Evolutionary conservation across 441 rosid genomes (phyloP).

Genomic region (Gossypium trilobum): DNA sequence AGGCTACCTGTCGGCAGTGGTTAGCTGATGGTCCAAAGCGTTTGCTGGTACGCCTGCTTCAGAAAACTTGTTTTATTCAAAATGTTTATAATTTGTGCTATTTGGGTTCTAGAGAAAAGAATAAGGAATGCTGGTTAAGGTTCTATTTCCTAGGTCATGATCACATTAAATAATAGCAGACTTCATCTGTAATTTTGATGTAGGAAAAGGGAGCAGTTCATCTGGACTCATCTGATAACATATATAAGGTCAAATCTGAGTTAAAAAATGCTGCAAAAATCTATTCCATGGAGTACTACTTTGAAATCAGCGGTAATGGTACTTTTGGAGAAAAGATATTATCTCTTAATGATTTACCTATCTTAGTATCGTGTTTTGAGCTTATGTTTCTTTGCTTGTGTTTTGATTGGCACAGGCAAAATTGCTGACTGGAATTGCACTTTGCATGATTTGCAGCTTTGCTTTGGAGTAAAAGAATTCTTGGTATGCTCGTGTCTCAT

Average conservation of each 20-base stretch:
- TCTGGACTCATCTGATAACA: slow-evolving; percentile 40
- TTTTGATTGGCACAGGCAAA: slow-evolving; percentile 48
- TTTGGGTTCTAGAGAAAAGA: not conserved
- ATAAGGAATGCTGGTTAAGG: not conserved
- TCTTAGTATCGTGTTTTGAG: not conserved
- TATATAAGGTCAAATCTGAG: slow-evolving; percentile 66
- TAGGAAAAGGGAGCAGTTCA: slow-evolving; percentile 84
- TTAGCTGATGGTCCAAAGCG: slow-evolving; percentile 79
- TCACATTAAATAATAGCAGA: not conserved
- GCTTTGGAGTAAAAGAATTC: slow-evolving; percentile 92
- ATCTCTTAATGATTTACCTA: slow-evolving; percentile 1
- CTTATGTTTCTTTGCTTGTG: slow-evolving; percentile 23
- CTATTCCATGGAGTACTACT: slow-evolving; percentile 86
- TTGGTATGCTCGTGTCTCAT: slow-evolving; percentile 42
- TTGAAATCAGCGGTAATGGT: slow-evolving; percentile 44
- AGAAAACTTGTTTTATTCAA: not conserved
- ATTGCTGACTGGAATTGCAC: slow-evolving; percentile 46
- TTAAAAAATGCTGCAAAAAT: slow-evolving; percentile 59
- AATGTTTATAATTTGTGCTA: not conserved
- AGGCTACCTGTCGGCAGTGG: slow-evolving; percentile 93
- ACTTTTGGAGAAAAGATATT: slow-evolving; percentile 16
- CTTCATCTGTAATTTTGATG: slow-evolving; percentile 25
- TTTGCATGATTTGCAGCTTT: slow-evolving; percentile 84
- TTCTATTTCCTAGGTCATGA: not conserved
- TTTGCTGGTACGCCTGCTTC: slow-evolving; percentile 48